Conservation (phyloP, 805 yeast genomes). For the Metschnikowia lunata region DNA sequence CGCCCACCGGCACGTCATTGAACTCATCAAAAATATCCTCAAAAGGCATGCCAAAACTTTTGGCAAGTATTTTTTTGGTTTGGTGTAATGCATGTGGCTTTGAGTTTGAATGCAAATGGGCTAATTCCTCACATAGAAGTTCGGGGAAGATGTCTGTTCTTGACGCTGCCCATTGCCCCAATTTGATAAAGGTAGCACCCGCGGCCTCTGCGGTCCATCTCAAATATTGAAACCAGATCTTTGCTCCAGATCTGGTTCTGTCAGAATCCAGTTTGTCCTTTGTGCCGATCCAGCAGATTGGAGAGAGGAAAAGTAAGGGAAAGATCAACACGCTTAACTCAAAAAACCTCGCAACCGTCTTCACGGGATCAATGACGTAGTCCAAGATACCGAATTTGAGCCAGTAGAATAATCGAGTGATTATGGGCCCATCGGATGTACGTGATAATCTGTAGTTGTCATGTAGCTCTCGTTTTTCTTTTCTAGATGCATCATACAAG, state of each 20-base stretch:
- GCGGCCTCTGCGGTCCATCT: constrained; percentile 71
- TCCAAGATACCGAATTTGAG: constrained; percentile 47
- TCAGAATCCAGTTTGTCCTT: constrained; percentile 27
- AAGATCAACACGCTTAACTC: constrained; percentile 63
- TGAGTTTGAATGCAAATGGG: constrained; percentile 78
- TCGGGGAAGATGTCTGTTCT: constrained; percentile 88
- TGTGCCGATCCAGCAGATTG: constrained; percentile 57
- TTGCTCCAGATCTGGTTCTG: constrained; percentile 54
- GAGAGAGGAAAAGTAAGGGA: constrained; percentile 66
- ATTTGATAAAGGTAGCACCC: constrained; percentile 86
- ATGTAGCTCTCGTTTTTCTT: constrained; percentile 44
- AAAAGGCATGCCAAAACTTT: constrained; percentile 57
- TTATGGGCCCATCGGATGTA: constrained; percentile 18
- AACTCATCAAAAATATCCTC: constrained; percentile 82
- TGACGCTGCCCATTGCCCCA: constrained; percentile 99
- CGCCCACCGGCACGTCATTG: constrained; percentile 74
- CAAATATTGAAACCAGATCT: constrained; percentile 65
- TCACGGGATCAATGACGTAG: constrained; percentile 61
- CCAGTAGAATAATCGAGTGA: constrained; percentile 31
- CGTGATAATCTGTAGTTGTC: constrained; percentile 27
- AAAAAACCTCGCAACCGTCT: constrained; percentile 63
- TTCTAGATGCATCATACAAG: constrained; percentile 54
- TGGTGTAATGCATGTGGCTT: constrained; percentile 61
- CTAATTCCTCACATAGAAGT: constrained; percentile 72
- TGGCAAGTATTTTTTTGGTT: constrained; percentile 55